Evolutionary conservation across 345 rosid genomes (phyloP).

Genomic region (Microthlaspi erraticum): DNA sequence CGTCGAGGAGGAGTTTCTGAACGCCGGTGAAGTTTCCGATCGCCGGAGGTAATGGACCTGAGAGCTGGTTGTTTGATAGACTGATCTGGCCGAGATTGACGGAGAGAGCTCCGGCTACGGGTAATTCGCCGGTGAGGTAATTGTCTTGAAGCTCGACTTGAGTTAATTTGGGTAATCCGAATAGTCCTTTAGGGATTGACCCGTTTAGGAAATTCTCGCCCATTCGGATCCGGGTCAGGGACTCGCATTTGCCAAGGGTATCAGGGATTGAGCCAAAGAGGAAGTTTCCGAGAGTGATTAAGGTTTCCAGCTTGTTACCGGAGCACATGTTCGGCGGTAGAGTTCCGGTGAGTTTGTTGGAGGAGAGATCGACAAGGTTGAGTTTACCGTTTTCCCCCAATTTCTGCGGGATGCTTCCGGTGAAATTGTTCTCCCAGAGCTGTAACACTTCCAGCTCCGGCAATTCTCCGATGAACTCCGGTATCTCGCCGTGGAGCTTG

Average conservation of each 20-base stretch:
- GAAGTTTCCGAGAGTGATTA: slow-evolving; percentile 77
- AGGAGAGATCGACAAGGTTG: slow-evolving; percentile 67
- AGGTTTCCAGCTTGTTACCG: slow-evolving; percentile 67
- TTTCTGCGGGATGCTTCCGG: slow-evolving; percentile 69
- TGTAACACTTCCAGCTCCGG: slow-evolving; percentile 83
- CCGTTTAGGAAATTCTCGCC: slow-evolving; percentile 87
- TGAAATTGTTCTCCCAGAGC: slow-evolving; percentile 91
- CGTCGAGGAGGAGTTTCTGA: slow-evolving; percentile 86
- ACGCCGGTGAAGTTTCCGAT: slow-evolving; percentile 82
- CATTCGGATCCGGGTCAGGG: slow-evolving; percentile 81
- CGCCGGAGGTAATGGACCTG: slow-evolving; percentile 71
- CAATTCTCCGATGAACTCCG: slow-evolving; percentile 73
- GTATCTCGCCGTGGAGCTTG: slow-evolving; percentile 81
- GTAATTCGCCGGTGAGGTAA: slow-evolving; percentile 66
- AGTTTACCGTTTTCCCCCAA: slow-evolving; percentile 72
- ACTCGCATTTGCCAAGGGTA: slow-evolving; percentile 69
- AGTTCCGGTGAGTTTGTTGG: slow-evolving; percentile 78
- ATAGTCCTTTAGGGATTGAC: slow-evolving; percentile 78
- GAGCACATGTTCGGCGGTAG: slow-evolving; percentile 74
- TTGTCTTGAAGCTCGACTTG: slow-evolving; percentile 88
- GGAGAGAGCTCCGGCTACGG: slow-evolving; percentile 54
- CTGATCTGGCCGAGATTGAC: slow-evolving; percentile 74
- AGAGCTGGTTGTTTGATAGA: slow-evolving; percentile 76
- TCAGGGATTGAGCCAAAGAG: slow-evolving; percentile 82
- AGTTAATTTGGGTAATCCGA: slow-evolving; percentile 68